Evolutionary conservation across 2,329 filamentous ascomycete species (phyloP).

Genomic region (Cladosporium sp.): DNA sequence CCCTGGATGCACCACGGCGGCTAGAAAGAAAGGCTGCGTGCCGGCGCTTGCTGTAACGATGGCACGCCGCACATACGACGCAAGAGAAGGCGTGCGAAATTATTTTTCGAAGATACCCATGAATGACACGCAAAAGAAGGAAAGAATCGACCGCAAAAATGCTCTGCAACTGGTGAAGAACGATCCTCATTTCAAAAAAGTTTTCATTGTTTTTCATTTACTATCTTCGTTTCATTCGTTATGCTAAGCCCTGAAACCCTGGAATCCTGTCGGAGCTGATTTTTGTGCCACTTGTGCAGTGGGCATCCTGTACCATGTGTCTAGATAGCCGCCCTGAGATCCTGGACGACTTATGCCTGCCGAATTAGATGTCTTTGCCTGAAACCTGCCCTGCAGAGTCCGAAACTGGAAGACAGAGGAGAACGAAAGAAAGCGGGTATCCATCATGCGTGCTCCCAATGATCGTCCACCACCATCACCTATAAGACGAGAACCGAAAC

Average conservation of each 20-base stretch:
- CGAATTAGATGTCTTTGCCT: neutral
- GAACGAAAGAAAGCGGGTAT: neutral
- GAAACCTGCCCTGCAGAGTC: neutral
- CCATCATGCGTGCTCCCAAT: neutral
- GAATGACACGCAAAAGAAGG: constrained; percentile 7
- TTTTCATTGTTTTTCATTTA: neutral
- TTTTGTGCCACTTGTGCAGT: neutral
- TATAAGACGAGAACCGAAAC: neutral
- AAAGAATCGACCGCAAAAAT: neutral
- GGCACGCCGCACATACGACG: neutral
- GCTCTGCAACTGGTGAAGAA: no score
- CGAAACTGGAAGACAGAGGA: neutral
- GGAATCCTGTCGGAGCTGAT: neutral
- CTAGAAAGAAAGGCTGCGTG: neutral
- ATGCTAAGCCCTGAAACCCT: neutral
- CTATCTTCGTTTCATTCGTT: neutral
- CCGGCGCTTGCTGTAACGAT: constrained; percentile 12
- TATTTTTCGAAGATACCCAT: constrained; percentile 13
- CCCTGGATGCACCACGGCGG: neutral
- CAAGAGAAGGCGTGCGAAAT: neutral
- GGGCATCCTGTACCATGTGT: neutral
- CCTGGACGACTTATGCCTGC: neutral
- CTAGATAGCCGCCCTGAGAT: neutral
- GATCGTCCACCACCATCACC: neutral
- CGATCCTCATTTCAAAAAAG: neutral